Conservation (phyloP, 176 grass and related monocot species). For the Musa troglodytarum region DNA sequence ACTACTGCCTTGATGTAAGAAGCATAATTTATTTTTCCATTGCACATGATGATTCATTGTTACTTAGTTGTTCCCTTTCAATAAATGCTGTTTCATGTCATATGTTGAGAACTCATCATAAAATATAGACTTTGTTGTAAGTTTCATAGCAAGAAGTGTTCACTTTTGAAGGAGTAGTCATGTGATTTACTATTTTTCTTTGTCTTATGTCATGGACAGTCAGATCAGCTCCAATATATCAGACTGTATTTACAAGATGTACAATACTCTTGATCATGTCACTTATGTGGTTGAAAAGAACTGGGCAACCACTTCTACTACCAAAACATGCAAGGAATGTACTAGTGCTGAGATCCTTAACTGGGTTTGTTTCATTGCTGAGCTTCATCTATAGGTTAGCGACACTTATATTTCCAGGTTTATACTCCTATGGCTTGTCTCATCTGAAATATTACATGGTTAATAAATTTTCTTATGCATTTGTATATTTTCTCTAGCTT, state of each 20-base stretch:
- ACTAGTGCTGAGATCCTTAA: conserved; percentile 13
- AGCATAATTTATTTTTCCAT: too few species aligned
- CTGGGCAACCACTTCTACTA: conserved; percentile 4
- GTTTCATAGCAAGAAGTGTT: neutral
- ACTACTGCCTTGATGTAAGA: too few species aligned
- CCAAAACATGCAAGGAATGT: conserved; percentile 16
- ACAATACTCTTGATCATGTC: conserved; percentile 15
- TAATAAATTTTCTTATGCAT: neutral
- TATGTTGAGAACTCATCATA: neutral
- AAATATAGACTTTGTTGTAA: neutral
- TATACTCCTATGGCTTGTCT: neutral
- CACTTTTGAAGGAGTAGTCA: neutral
- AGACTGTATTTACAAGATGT: conserved; percentile 27
- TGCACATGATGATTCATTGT: neutral
- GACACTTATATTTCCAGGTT: neutral
- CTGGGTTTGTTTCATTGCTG: conserved; percentile 21
- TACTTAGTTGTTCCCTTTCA: neutral
- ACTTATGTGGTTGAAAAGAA: conserved; percentile 21
- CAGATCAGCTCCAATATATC: conserved; percentile 19
- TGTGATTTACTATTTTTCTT: neutral
- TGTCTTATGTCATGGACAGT: conserved; percentile 7
- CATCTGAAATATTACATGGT: neutral
- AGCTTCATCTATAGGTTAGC: conserved; percentile 31
- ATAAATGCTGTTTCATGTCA: neutral
- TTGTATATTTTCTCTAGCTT: neutral